These are phyloP conservation scores for Helianthus tuberosus DNA, from an alignment of 129 eudicot species.

Conservation along the genomic window DNA sequence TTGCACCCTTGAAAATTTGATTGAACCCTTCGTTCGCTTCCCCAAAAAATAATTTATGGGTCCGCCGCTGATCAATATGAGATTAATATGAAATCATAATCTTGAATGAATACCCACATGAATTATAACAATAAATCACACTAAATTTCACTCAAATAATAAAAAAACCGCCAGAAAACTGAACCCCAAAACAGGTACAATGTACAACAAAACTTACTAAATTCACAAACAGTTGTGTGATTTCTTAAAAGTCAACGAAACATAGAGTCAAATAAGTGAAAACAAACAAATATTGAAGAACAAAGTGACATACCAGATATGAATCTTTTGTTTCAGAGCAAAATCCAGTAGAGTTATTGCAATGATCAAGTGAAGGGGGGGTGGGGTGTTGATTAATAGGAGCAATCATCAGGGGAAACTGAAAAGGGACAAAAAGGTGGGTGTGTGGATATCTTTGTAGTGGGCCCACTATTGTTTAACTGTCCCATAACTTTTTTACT, in stretches of 20 bases:
- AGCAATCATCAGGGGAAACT: conserved; percentile 20
- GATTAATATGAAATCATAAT: neutral
- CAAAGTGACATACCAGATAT: conserved; percentile 35
- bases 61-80: neutral
- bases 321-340: neutral
- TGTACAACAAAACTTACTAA: neutral
- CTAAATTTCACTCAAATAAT: neutral
- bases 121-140: neutral
- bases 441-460: conserved; percentile 34
- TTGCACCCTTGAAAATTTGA: no score
- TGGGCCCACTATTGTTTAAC: conserved; percentile 40
- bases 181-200: neutral
- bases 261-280: neutral
- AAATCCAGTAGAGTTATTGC: conserved; percentile 9
- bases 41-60: no score
- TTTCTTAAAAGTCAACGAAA: conserved; percentile 1
- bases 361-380: conserved; percentile 18
- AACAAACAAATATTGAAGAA: neutral
- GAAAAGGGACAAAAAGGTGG: conserved; percentile 43
- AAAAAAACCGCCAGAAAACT: neutral
- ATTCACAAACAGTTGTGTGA: neutral
- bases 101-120: neutral
- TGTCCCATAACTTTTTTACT: conserved; percentile 5
- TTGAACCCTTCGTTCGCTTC: no score
- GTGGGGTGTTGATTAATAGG: conserved; percentile 13